Conservation (phyloP, 176 grass and related monocot genomes). For the Zea mays region DNA sequence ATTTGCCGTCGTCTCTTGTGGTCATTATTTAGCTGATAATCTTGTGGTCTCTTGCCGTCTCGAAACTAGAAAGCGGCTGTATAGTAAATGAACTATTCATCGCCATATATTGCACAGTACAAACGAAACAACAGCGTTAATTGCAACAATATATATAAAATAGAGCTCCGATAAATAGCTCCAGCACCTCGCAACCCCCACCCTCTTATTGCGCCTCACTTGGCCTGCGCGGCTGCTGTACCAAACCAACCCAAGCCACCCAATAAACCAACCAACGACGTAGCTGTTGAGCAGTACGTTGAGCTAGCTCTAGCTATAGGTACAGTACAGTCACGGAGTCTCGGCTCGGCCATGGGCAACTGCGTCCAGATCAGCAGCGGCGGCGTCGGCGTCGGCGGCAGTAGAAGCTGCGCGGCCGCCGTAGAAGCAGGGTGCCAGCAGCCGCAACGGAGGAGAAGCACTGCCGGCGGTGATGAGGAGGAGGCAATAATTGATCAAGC, state of each 20-base stretch:
- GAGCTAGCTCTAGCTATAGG: neutral
- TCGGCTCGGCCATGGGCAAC: conserved; percentile 38
- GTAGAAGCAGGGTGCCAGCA: neutral
- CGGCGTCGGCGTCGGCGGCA: neutral
- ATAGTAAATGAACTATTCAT: conserved; percentile 13
- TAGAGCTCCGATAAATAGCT: neutral
- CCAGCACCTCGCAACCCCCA: neutral
- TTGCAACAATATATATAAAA: neutral
- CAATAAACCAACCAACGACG: conserved; percentile 14
- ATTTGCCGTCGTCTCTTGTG: too few relatives aligned
- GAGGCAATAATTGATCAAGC: neutral
- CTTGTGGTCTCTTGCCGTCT: too few relatives aligned
- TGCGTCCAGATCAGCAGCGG: conserved; percentile 26
- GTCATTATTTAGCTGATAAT: too few relatives aligned
- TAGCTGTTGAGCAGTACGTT: neutral
- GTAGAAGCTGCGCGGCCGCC: neutral
- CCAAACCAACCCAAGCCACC: neutral
- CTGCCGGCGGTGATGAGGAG: neutral
- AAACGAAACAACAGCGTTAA: neutral
- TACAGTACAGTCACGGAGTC: neutral
- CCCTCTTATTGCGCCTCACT: neutral
- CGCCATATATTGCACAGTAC: neutral
- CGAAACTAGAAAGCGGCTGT: neutral
- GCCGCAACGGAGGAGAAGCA: neutral
- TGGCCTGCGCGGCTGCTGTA: neutral